Base-by-base conservation (phyloP, 768 basidiomycete species). In the Phylloporus sp. region DNA sequence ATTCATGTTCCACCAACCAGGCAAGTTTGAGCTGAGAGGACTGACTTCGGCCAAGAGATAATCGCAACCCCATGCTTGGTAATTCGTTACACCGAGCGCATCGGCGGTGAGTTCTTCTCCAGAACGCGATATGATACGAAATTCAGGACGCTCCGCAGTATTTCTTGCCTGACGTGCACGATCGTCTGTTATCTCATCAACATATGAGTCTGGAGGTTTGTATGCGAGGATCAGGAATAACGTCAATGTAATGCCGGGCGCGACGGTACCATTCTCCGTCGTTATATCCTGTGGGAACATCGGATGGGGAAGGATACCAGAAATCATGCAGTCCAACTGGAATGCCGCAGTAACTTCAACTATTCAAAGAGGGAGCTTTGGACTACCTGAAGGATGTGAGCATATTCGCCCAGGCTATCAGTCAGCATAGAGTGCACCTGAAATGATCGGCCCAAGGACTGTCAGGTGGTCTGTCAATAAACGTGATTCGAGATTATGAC, bases 391-490 rank as follows among this genome's bases (percentile, higher is more conserved):
- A n/a, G 75, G 76, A 34, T 86, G 77, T 3, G 82, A 75, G n/a
- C 86, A 81, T 49, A 95, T 78, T 12, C 89, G 81, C 93, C 97
- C 95, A 98, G 2, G 84, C 88, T 43, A 97, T 87, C 34, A 99
- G 78, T 94, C 95, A 99, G 51, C 85, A 75, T 2, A 99, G 77
- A 0, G 82, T 87, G 64, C 91, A 95, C 62, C 93, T 95, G 80
- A 95, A 97, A 8, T 97, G 77, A 62, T 99, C 97, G 0, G 94
- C 88, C 35, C 97, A 81, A 3, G 95, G 97, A 52, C 90, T 85
- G 55, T 89, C 82, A 0, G 79, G 63, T 13, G 87, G 85, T 32
- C 94, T 79, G 67, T 95, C 90, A 47, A 97, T 93, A 65, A 80
- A 91, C 0, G 86, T 85, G 43, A 98, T 85, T 7, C 88, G 83